Percentiles rank a stretch among this genome's conserved stretches.
These are phyloP conservation scores for Trichocladium uniseriatum DNA, from an alignment of 495 filamentous ascomycete genomes.

Conservation along the genomic window DNA sequence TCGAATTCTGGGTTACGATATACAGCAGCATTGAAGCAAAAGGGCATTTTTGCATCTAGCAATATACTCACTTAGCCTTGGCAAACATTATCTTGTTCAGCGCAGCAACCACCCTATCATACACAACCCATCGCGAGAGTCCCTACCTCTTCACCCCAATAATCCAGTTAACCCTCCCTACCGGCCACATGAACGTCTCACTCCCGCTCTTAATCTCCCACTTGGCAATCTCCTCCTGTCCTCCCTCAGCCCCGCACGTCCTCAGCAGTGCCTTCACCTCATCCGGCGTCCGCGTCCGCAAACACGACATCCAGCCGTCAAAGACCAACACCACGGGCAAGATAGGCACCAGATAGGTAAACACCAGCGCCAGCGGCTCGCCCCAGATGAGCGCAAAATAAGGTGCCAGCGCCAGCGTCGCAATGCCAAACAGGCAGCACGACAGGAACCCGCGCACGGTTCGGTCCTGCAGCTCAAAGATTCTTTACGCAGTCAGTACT, in stretches of 20 bases:
- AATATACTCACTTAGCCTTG: constrained; percentile 7
- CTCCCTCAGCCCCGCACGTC: constrained; percentile 36
- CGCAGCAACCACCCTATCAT: background rate
- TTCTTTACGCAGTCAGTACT: constrained; percentile 29
- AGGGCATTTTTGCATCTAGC: constrained; percentile 14
- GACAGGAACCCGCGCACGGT: constrained; percentile 43
- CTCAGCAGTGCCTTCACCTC: constrained; percentile 53
- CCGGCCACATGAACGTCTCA: constrained; percentile 41
- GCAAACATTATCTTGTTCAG: too few relatives aligned
- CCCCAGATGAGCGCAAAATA: constrained; percentile 48
- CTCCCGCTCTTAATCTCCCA: constrained; percentile 50
- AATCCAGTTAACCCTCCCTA: constrained; percentile 42
- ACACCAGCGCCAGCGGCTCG: constrained; percentile 49
- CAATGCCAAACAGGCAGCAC: constrained; percentile 45
- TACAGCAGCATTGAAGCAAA: constrained; percentile 14
- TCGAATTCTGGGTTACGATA: constrained; percentile 16
- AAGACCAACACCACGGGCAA: constrained; percentile 55
- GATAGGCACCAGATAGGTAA: constrained; percentile 54
- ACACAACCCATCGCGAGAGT: background rate
- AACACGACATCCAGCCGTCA: constrained; percentile 56
- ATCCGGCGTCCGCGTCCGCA: constrained; percentile 54
- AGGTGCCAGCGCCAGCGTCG: constrained; percentile 45
- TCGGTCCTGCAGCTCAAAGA: constrained; percentile 65
- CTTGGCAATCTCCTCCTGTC: constrained; percentile 24
- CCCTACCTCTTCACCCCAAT: constrained; percentile 33